phyloP scores from a whole-genome alignment of 140 eudicot genomes.

The Anethum foeniculum region DNA sequence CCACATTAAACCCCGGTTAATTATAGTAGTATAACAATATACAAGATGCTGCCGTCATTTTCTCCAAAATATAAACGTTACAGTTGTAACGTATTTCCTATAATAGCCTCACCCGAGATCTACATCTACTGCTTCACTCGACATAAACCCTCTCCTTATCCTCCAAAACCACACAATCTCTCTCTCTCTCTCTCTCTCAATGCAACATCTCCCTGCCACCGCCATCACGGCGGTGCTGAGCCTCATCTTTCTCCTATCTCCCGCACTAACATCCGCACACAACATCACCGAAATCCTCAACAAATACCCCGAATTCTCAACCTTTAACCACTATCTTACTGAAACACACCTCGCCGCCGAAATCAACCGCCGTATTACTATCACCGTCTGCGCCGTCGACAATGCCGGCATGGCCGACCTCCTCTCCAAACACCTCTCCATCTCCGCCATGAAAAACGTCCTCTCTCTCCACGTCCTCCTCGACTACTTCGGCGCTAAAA shows the following conservation, averaged over 20 bases:
- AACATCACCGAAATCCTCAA: conserved; percentile 46
- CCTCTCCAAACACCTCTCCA: conserved; percentile 25
- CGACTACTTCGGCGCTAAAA: conserved; percentile 38
- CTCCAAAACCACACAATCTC: background rate
- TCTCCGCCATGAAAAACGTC: conserved; percentile 23
- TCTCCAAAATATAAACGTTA: background rate
- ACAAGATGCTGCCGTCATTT: background rate
- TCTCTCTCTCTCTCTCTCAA: conserved; percentile 17
- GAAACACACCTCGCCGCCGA: conserved; percentile 45
- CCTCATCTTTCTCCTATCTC: conserved; percentile 13
- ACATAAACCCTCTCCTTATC: background rate
- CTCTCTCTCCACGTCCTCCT: conserved; percentile 46
- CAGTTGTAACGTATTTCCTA: background rate
- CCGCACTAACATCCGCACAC: conserved; percentile 24
- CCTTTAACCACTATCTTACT: conserved; percentile 34
- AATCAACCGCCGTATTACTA: conserved; percentile 43
- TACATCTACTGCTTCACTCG: background rate
- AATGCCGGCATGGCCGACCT: conserved; percentile 23
- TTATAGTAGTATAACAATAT: background rate
- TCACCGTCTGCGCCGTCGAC: conserved; percentile 52
- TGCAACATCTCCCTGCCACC: conserved; percentile 36
- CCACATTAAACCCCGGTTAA: background rate
- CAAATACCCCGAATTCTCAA: conserved; percentile 34
- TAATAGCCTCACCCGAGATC: background rate
- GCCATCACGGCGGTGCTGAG: conserved; percentile 22